phyloP scores from a whole-genome alignment of 1,139 yeast genomes.

The Geotrichum cucujoidarum region DNA sequence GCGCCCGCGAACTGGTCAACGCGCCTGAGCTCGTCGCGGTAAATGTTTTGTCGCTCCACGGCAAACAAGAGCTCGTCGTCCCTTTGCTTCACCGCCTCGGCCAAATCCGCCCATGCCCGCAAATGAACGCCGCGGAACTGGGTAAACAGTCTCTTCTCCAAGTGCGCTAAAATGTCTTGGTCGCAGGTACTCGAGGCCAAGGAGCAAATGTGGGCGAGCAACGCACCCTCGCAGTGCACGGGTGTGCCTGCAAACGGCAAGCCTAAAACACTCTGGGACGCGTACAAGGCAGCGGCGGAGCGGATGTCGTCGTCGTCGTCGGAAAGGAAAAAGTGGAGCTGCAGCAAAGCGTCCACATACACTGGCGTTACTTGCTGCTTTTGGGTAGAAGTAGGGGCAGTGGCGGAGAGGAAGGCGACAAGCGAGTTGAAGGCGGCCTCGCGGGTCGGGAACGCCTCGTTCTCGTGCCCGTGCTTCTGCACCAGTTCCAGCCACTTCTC shows the following conservation, averaged over 20 bases:
- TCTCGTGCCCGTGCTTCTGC: constrained; percentile 40
- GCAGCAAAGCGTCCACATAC: constrained; percentile 26
- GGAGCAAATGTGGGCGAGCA: constrained; percentile 17
- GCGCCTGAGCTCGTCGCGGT: constrained; percentile 36
- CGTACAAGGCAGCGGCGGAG: constrained; percentile 25
- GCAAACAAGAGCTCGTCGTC: constrained; percentile 42
- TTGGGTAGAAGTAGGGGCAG: neutral
- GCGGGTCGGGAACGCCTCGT: constrained; percentile 45
- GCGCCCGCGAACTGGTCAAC: constrained; percentile 6
- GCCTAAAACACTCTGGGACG: constrained; percentile 24
- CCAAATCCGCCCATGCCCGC: constrained; percentile 20
- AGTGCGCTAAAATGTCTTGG: neutral
- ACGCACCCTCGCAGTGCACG: constrained; percentile 33
- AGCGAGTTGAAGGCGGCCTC: constrained; percentile 47
- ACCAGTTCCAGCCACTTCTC: constrained; percentile 38
- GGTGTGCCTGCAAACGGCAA: constrained; percentile 30
- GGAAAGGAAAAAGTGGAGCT: constrained; percentile 42
- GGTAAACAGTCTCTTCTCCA: constrained; percentile 4
- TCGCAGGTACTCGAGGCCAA: neutral
- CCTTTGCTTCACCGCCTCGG: constrained; percentile 20
- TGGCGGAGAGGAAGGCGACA: constrained; percentile 29
- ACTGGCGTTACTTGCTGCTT: neutral
- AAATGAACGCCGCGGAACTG: constrained; percentile 1
- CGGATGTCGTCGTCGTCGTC: constrained; percentile 54
- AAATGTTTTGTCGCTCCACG: constrained; percentile 50